Conservation (phyloP, 352 stramenopile species). For the Phytophthora palmivora region DNA sequence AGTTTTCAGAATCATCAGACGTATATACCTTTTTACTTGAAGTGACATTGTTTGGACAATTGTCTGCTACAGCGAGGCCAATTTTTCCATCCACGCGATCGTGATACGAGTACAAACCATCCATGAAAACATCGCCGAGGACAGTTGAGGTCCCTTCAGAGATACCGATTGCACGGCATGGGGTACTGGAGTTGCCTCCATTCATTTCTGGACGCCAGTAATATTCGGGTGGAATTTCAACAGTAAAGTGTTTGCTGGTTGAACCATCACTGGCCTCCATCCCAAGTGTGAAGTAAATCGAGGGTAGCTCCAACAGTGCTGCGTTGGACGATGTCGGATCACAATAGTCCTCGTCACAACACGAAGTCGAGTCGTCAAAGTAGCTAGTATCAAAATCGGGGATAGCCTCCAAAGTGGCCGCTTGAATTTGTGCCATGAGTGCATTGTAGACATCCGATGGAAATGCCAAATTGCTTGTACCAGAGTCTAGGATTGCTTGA, state of each 20-base stretch:
- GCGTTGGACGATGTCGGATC: conserved; percentile 61
- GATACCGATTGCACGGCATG: conserved; percentile 81
- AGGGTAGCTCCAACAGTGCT: conserved; percentile 67
- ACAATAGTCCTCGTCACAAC: conserved; percentile 75
- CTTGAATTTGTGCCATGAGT: conserved; percentile 71
- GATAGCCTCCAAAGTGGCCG: conserved; percentile 60
- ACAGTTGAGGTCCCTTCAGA: conserved; percentile 73
- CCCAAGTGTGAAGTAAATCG: conserved; percentile 81
- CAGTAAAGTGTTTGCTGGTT: conserved; percentile 75
- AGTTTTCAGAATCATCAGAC: conserved; percentile 52
- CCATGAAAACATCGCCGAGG: conserved; percentile 88
- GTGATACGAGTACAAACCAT: conserved; percentile 82
- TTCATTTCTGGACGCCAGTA: conserved; percentile 88
- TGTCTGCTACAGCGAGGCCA: conserved; percentile 73
- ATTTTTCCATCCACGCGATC: conserved; percentile 69
- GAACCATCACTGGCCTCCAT: conserved; percentile 54
- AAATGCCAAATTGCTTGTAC: conserved; percentile 85
- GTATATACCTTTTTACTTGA: conserved; percentile 79
- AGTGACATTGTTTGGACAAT: conserved; percentile 78
- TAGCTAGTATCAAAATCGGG: conserved; percentile 74
- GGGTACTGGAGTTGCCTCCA: conserved; percentile 51
- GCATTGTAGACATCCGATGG: conserved; percentile 79
- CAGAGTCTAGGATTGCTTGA: conserved; percentile 83
- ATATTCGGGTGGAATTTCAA: conserved; percentile 85
- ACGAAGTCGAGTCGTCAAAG: conserved; percentile 75